Percentiles rank a stretch among this genome's conserved stretches.
phyloP scores from a whole-genome alignment of 2,329 filamentous ascomycete species.

The Ceratocystis huliohia region DNA sequence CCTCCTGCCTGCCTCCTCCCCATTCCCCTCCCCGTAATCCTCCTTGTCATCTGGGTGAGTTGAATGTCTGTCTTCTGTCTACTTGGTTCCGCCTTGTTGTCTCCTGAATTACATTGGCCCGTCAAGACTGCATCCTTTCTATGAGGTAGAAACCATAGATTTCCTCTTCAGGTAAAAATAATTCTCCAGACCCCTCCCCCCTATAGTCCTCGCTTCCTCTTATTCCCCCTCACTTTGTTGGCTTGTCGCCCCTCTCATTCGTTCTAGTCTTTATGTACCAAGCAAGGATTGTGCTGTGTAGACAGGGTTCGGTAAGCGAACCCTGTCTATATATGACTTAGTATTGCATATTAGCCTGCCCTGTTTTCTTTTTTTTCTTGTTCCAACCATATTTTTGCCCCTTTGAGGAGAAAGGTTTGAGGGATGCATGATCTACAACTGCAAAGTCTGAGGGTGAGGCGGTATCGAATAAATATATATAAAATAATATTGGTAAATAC shows the following conservation, averaged over 20 bases:
- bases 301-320: constrained; percentile 9
- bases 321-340: background rate
- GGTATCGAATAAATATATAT: background rate
- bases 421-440: background rate
- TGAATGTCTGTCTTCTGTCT: background rate
- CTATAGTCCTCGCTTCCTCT: background rate
- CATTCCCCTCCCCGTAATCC: background rate
- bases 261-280: background rate
- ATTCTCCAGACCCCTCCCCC: background rate
- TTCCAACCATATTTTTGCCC: background rate
- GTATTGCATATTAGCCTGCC: background rate
- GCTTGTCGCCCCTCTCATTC: background rate
- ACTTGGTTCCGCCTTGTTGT: background rate
- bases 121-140: constrained; percentile 2
- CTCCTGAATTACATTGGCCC: background rate
- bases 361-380: background rate
- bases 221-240: background rate
- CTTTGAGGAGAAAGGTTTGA: background rate
- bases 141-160: background rate
- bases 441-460: background rate
- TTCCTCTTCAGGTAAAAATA: background rate
- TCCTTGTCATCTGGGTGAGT: background rate
- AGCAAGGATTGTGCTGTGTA: background rate
- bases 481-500: background rate
- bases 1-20: background rate